Conservation (phyloP, 441 rosid genomes). For the Syzygium syzygioides region DNA sequence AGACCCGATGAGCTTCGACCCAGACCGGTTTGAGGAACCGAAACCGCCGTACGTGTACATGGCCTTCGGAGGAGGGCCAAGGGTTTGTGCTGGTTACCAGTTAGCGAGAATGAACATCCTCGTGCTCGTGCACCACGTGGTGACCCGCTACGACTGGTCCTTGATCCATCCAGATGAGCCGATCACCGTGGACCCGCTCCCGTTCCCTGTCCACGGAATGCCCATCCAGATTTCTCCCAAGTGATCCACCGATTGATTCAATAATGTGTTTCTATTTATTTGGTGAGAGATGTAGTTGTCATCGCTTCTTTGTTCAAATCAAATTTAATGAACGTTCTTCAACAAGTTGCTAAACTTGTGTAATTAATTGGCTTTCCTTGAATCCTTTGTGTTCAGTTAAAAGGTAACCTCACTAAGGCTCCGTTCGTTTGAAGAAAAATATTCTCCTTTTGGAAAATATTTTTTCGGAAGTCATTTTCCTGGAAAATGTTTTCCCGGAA, state of each 20-base stretch:
- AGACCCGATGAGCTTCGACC: conserved; percentile 44
- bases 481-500: no score
- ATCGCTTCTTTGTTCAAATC: not conserved
- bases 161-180: conserved; percentile 41
- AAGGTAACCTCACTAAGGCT: no score
- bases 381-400: no score
- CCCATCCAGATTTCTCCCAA: conserved; percentile 50
- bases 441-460: no score
- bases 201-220: conserved; percentile 57
- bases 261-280: no score
- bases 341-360: not conserved
- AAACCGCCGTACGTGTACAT: conserved; percentile 39
- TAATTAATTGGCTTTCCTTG: no score
- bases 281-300: not conserved
- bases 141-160: conserved; percentile 50
- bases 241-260: not conserved
- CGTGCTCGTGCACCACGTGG: conserved; percentile 41
- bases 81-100: conserved; percentile 61
- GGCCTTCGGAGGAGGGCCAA: conserved; percentile 70
- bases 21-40: conserved; percentile 41
- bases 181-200: conserved; percentile 60
- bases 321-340: not conserved
- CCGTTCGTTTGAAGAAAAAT: no score
- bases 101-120: conserved; percentile 64
- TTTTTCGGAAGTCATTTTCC: no score